Base-by-base conservation (phyloP, 805 yeast species). In the Candida nemodendra region DNA sequence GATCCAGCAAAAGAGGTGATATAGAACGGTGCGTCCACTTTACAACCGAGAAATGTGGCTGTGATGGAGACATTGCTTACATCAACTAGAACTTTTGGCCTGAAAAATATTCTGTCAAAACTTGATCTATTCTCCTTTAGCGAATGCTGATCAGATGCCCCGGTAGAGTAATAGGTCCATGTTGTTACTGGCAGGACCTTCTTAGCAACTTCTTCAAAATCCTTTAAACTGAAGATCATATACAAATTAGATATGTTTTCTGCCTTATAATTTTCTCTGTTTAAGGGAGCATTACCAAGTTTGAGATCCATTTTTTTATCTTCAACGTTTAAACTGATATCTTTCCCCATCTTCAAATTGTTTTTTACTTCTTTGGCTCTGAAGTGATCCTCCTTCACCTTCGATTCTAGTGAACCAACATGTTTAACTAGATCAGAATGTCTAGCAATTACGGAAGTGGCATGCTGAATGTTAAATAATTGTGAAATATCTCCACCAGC, bases 1-100 rank as follows among this genome's bases (percentile, higher is more conserved):
- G 91, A 91, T 32, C 87, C 71, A 0, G 96, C 96, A 13, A 95
- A 84, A 1, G 96, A 95, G 14, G 91, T 74, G 38, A 82, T 75
- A 54, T 87, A 88, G 56, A 89, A 84, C 11, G 96, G 96, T 4
- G 78, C 82, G 17, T 73, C 68, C 4, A 74, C 65, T 30, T 67
- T 63, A 16, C 71, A 51, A 7, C 95, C 95, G 24, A 88, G 66
- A 73, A 89, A 74, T 8, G 74, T 69, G 4, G 91, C 79, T 4
- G 76, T 53, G 21, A 74, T 54, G 49, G 81, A 84, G 23, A 84
- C 74, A 15, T 72, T 56, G 2, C 68, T 52, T 6, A 88, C 95
- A 58, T 90, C 88, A 9, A 86, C 83, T 34, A 88, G 65, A 15
- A 88, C 71, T 38, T 74, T 68, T 9, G 96, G 96, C 44, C 83